phyloP scores from a whole-genome alignment of 352 stramenopile species.

The Phytopythium sindhum region DNA sequence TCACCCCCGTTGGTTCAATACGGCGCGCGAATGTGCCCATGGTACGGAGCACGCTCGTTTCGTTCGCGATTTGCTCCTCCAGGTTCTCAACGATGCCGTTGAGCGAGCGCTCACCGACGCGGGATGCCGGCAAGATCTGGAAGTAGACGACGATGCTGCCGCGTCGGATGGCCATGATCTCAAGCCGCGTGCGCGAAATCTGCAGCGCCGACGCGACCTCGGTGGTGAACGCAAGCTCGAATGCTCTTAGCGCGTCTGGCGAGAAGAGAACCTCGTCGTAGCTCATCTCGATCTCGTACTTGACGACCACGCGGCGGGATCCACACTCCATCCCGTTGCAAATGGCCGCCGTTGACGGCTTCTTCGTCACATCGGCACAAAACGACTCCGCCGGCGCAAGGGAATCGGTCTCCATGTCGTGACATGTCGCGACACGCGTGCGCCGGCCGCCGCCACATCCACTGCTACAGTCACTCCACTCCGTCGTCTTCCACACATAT shows the following conservation, averaged over 20 bases:
- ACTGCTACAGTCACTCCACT: conserved; percentile 56
- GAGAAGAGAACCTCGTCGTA: conserved; percentile 76
- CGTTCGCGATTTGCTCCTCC: conserved; percentile 48
- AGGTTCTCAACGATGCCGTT: conserved; percentile 67
- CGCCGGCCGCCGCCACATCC: conserved; percentile 63
- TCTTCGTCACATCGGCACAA: conserved; percentile 25
- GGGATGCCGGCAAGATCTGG: conserved; percentile 57
- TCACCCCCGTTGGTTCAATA: conserved; percentile 55
- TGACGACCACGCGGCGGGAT: conserved; percentile 60
- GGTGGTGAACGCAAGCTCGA: conserved; percentile 62
- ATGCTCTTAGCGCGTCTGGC: conserved; percentile 40
- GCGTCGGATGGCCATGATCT: conserved; percentile 48
- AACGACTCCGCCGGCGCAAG: conserved; percentile 19
- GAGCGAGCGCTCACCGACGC: conserved; percentile 53
- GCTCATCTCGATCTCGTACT: conserved; percentile 71
- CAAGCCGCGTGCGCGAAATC: conserved; percentile 47
- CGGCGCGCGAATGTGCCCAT: conserved; percentile 63
- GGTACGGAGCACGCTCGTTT: conserved; percentile 55
- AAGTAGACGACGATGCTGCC: conserved; percentile 68
- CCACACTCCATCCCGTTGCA: conserved; percentile 79
- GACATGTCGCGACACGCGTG: conserved; percentile 37
- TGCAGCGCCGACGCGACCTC: conserved; percentile 60
- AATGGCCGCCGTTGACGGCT: conserved; percentile 55
- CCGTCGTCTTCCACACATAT: conserved; percentile 50
- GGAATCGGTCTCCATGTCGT: conserved; percentile 24